Conservation (phyloP, 163 green algal genomes). For the Chloromonas sp. region DNA sequence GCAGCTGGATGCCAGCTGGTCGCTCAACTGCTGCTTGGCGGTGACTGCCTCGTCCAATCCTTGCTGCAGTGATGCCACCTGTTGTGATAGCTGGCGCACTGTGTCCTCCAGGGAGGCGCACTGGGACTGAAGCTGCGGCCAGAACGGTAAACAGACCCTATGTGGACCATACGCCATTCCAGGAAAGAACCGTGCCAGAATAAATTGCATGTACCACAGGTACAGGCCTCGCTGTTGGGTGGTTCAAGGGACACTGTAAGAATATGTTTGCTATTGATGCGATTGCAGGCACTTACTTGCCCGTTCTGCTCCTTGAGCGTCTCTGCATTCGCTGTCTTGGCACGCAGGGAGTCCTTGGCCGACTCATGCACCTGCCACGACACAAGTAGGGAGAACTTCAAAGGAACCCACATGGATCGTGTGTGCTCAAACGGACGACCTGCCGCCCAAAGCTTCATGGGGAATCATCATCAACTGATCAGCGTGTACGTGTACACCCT, state of each 20-base stretch:
- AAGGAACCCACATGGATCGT: too few relatives aligned
- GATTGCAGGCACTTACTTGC: not conserved
- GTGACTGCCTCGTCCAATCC: not conserved
- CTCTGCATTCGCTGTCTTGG: slow-evolving; percentile 1
- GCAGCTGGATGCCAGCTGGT: not conserved
- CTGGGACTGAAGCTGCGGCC: not conserved
- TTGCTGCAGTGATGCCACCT: slow-evolving; percentile 12
- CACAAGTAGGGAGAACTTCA: too few relatives aligned
- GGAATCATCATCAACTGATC: too few relatives aligned
- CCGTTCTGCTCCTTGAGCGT: not conserved
- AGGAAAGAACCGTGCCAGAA: too few relatives aligned
- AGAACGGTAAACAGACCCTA: not conserved
- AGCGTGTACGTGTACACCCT: not conserved
- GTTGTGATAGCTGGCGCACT: not conserved
- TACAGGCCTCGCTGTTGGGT: too few relatives aligned
- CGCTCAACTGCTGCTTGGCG: not conserved
- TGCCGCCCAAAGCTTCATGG: too few relatives aligned
- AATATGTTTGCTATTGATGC: too few relatives aligned
- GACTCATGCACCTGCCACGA: slow-evolving; percentile 4
- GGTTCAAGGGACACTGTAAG: too few relatives aligned
- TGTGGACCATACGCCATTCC: too few relatives aligned
- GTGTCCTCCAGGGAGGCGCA: not conserved
- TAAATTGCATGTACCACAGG: too few relatives aligned
- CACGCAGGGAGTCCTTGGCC: slow-evolving; percentile 3
- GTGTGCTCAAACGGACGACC: too few relatives aligned